Evolutionary conservation across 495 filamentous ascomycete genomes (phyloP).

Genomic region (Neurospora tetraspora): DNA sequence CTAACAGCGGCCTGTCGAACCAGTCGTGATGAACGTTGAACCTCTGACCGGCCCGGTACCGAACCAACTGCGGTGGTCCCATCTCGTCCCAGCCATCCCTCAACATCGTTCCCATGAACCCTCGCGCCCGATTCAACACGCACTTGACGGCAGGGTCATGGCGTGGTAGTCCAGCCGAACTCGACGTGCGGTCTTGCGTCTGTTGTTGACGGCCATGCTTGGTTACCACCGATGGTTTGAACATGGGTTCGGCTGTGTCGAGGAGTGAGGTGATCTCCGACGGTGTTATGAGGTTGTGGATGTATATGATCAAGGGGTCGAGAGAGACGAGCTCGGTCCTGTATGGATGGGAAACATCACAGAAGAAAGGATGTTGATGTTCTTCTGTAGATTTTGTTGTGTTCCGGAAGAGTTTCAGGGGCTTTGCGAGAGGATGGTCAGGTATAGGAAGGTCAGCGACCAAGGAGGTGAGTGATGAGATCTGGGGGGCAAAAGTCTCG

Average conservation of each 20-base stretch:
- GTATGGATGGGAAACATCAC: constrained; percentile 25
- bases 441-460: constrained; percentile 15
- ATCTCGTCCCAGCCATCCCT: constrained; percentile 35
- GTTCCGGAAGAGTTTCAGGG: constrained; percentile 11
- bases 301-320: constrained; percentile 37
- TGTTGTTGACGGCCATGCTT: constrained; percentile 27
- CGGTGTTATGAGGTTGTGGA: constrained; percentile 30
- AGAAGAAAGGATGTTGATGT: constrained; percentile 12
- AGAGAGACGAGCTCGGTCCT: constrained; percentile 34
- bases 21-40: constrained; percentile 42
- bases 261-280: constrained; percentile 29
- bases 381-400: neutral
- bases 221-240: constrained; percentile 30
- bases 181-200: constrained; percentile 32
- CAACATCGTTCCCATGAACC: constrained; percentile 36
- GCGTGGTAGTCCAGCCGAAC: constrained; percentile 33
- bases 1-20: constrained; percentile 24
- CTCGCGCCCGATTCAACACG: constrained; percentile 28
- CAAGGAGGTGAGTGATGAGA: constrained; percentile 10
- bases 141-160: constrained; percentile 32
- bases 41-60: constrained; percentile 32
- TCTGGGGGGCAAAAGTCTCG: constrained; percentile 4
- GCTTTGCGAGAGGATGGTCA: constrained; percentile 6
- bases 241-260: constrained; percentile 25
- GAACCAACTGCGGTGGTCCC: constrained; percentile 40